Evolutionary conservation across 2,329 filamentous ascomycete species (phyloP), one percentile per base, ranked within the genome.

Genomic region (Hortaea werneckii): DNA sequence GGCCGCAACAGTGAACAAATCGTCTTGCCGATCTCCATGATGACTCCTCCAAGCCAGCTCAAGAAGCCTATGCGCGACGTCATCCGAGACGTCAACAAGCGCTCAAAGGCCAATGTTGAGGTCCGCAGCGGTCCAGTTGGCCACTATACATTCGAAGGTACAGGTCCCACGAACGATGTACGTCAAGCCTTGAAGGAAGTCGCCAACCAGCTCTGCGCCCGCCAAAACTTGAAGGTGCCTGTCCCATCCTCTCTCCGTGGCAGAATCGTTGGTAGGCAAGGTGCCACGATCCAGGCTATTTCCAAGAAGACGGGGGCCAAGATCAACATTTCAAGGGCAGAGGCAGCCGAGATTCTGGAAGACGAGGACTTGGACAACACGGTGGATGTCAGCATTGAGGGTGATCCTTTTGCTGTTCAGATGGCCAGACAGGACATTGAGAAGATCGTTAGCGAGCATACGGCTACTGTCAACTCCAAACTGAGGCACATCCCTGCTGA

Each of bases 211-310:
- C 83, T 98, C 57, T 89, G 89, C 60, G 79, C 81, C 40, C 94
- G 82, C 77, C 77, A 81, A 73, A 75, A 76, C 43, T 75, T 86
- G 60, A 83, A 80, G 53, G 79, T 96, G 41, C 75, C 85, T 2
- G 83, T 98, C 53, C 92, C 90, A 43, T 78, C 83, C 41, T 90
- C 87, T 35, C 80, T 87, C 20, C 82, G 88, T 50, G 80, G 89
- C 44, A 84, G 90, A 66, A 89, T 98, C 66, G 96, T 98, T 63
- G 94, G 92, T 57, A 88, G 87, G 62, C 82, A 85, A 62, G 94
- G 94, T 48, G 79, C 87, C 27, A 90, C 84, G 50, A 94, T 98
- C 64, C 90, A 94, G 69, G 78, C 83, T 40, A 81, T 98, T 44
- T 86, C 90, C 68, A 86, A 90, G 65, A 83, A 85, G 66, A 92